Base-by-base conservation (phyloP, 768 basidiomycete species). In the Tylopilus sp. region DNA sequence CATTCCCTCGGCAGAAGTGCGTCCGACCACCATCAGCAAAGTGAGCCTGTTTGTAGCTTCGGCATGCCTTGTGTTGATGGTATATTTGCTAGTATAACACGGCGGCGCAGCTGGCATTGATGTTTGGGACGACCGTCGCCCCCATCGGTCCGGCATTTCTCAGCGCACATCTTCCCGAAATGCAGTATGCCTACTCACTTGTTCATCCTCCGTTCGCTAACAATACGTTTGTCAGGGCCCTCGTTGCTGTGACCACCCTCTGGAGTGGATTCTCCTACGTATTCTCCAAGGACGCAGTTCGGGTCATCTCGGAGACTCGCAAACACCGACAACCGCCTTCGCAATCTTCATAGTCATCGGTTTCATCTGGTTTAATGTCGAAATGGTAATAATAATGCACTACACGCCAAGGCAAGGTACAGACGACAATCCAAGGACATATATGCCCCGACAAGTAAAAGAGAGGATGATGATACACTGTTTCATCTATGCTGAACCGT, bases 1-100 rank as follows among this genome's bases (percentile, higher is more conserved):
- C 10, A 83, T 97, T 45, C 93, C 97, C 2, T 95, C 94, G 1
- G 95, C 93, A 1, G 95, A 97, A 69, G 93, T 98, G 12, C 82
- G 82, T 26, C 95, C 95, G 0, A 98, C 97, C 11, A 71, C 70
- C n/a, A 94, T 99, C 45, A 95, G 92, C 76, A 98, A 95, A 76
- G 91, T 88, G 36, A 38, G 52, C 46, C 6, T 33, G 15, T 26
- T 4, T 28, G 28, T 28, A 7, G 26, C 26, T 18, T 36, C 9
- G 9, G 43, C 28, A 38, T 35, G 9, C 11, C 28, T 28, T 10
- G 28, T 28, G 7, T 7, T 28, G 8, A 28, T 28, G 28, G 7
- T 28, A 3, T 28, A 7, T 10, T 28, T 28, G 26, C 1, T 57
- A 97, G 91, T 76, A 91, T 53, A 99, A 99, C 66, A 99, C 95